phyloP scores from a whole-genome alignment of 1,139 yeast genomes.

The Magnusiomyces paraingens region DNA sequence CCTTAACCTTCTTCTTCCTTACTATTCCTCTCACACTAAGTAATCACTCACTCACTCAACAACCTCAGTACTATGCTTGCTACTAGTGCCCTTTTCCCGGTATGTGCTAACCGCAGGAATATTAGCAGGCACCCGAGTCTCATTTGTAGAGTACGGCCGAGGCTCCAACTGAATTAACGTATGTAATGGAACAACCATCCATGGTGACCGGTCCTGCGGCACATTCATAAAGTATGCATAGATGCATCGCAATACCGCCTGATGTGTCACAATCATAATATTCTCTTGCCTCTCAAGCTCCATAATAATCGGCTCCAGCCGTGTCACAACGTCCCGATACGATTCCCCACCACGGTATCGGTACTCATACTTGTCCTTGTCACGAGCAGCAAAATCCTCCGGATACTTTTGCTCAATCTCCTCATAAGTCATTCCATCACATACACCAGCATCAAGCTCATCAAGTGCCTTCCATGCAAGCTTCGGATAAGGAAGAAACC shows the following conservation, averaged over 20 bases:
- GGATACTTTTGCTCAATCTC: constrained; percentile 81
- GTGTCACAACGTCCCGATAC: constrained; percentile 87
- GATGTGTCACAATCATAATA: constrained; percentile 92
- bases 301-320: constrained; percentile 96
- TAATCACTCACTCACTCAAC: too few species aligned
- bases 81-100: constrained; percentile 67
- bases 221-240: constrained; percentile 98
- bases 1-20: too few species aligned
- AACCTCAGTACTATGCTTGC: constrained; percentile 4
- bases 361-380: constrained; percentile 91
- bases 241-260: constrained; percentile 91
- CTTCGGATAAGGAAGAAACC: constrained; percentile 72
- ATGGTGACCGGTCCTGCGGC: constrained; percentile 94
- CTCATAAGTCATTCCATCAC: constrained; percentile 90
- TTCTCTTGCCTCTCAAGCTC: constrained; percentile 96
- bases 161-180: constrained; percentile 92
- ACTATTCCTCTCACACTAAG: too few species aligned
- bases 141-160: constrained; percentile 83
- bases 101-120: constrained; percentile 97
- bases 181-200: constrained; percentile 98
- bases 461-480: constrained; percentile 95
- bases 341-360: constrained; percentile 97
- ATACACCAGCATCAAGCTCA: constrained; percentile 95
- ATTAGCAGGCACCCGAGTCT: constrained; percentile 85
- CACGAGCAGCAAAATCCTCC: constrained; percentile 92